Evolutionary conservation across 805 yeast genomes (phyloP).

Genomic region (Babjeviella inositovora): DNA sequence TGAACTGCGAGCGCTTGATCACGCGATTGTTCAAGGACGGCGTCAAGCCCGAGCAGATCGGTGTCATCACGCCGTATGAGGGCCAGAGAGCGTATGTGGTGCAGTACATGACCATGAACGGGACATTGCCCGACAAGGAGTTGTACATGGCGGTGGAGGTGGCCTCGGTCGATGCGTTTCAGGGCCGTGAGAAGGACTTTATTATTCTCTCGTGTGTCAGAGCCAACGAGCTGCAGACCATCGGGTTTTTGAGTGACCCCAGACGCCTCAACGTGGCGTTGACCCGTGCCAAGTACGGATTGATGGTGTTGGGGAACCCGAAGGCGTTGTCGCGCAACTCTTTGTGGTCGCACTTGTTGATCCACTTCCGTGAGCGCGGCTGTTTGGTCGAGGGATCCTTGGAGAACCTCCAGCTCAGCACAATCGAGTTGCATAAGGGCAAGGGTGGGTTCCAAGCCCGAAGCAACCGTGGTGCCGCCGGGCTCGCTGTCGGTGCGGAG

Average conservation of each 20-base stretch:
- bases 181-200: slow-evolving; percentile 40
- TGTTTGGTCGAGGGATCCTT: slow-evolving; percentile 84
- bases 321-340: slow-evolving; percentile 51
- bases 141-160: slow-evolving; percentile 66
- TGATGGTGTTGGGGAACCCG: slow-evolving; percentile 75
- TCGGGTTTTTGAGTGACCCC: slow-evolving; percentile 77
- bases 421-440: slow-evolving; percentile 31
- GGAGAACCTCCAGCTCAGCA: slow-evolving; percentile 60
- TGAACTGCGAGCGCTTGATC: slow-evolving; percentile 70
- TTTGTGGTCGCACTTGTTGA: slow-evolving; percentile 65
- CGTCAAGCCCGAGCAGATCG: slow-evolving; percentile 66
- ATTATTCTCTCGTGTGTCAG: slow-evolving; percentile 35
- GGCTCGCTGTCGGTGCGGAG: slow-evolving; percentile 4
- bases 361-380: slow-evolving; percentile 71
- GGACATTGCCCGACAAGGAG: slow-evolving; percentile 43
- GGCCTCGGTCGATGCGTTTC: slow-evolving; percentile 59
- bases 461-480: slow-evolving; percentile 1
- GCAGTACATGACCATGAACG: slow-evolving; percentile 63
- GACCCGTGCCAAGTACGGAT: slow-evolving; percentile 76
- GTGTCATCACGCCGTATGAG: slow-evolving; percentile 88
- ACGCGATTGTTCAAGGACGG: slow-evolving; percentile 65
- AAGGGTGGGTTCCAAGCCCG: slow-evolving; percentile 2
- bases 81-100: slow-evolving; percentile 79
- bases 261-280: slow-evolving; percentile 81
- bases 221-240: slow-evolving; percentile 55